These are phyloP conservation scores for Citrullus colocynthis DNA, from an alignment of 306 rosid species.

Conservation along the genomic window DNA sequence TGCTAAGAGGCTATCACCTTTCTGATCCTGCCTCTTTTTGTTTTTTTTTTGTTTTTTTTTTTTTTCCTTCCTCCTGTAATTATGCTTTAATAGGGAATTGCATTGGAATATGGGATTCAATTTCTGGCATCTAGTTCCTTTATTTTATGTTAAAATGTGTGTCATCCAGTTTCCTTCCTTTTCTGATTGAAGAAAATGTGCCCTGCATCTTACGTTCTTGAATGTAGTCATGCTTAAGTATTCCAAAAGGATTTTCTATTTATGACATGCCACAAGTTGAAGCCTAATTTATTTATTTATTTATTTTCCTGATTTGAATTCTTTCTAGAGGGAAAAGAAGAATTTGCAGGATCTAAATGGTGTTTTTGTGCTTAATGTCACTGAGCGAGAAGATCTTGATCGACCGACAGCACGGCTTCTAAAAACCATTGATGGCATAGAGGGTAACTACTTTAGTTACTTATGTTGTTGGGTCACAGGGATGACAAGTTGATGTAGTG, in stretches of 20 bases:
- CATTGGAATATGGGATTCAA: neutral
- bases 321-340: constrained; percentile 63
- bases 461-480: neutral
- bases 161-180: neutral
- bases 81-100: neutral
- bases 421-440: constrained; percentile 49
- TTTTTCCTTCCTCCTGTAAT: neutral
- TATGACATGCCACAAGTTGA: neutral
- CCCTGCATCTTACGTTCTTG: neutral
- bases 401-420: constrained; percentile 83
- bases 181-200: neutral
- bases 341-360: constrained; percentile 69
- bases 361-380: constrained; percentile 56
- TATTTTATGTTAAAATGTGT: neutral
- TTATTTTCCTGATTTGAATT: neutral
- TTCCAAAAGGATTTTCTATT: neutral
- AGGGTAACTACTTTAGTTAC: constrained; percentile 32
- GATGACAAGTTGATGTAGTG: neutral
- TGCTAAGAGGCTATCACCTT: neutral
- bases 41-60: too few species aligned
- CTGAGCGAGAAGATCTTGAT: constrained; percentile 70
- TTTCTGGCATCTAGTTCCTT: neutral
- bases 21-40: neutral
- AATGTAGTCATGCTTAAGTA: neutral
- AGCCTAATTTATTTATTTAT: neutral